Evolutionary conservation across 176 grass and related monocot genomes (phyloP), one percentile per base, ranked within the genome.

Genomic region (Paspalum vaginatum): DNA sequence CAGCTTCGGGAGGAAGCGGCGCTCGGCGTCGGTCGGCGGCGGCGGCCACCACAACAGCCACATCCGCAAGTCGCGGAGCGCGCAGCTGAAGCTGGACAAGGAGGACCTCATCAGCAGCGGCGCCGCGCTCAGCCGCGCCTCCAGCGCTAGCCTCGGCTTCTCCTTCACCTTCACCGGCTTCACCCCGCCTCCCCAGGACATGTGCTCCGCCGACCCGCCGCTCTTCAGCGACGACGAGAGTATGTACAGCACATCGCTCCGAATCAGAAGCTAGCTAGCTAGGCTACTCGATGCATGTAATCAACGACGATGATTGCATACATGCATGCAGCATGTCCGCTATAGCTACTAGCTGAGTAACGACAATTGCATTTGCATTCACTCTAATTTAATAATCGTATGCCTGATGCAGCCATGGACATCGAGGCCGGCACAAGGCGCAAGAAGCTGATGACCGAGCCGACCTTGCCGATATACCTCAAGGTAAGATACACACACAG

Each of bases 161-260:
- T 98, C 95, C 74, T 91, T 98, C 62, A 92, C 95, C 52, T 98
- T 98, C 83, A 94, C 95, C 17, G 95, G 95, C 7, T 98, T 98
- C 85, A 98, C 95, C 6, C 88, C 92, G 61, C 92, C 95, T 46
- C 95, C 90, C 12, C 87, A 85, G 69, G 41, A 84, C 63, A 64
- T 87, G 63, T 26, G 20, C 72, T 76, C 87, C 75, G 66, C 81
- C 38, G 81, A 87, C 17, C 45, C 13, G 0, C 8, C 21, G 17
- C 42, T 68, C 14, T 88, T 91, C 77, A 98, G 95, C 79, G 95
- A 94, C 80, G 95, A 93, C 38, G 95, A 93, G n/a, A 20, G 86
- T 92, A 85, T 42, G 38, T 11, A 26, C 27, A 32, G n/a, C n/a
- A n/a, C n/a, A n/a, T n/a, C n/a, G n/a, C n/a, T n/a, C n/a, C n/a